Evolutionary conservation across 139 green algal genomes (phyloP).

Genomic region (Trebouxia sp.): DNA sequence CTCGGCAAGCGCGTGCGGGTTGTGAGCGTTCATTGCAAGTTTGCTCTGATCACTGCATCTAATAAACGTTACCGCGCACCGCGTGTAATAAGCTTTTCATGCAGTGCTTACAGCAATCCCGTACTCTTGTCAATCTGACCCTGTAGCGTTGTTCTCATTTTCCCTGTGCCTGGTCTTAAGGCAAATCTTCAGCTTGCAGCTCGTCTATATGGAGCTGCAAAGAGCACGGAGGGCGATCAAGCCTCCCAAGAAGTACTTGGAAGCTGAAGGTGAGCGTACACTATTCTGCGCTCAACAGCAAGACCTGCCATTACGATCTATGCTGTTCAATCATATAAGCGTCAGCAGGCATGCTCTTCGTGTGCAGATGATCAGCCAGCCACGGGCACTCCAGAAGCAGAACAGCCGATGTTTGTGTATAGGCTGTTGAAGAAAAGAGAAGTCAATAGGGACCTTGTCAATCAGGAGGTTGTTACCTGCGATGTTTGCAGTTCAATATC

Average conservation of each 20-base stretch:
- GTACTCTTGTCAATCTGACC: too few species aligned
- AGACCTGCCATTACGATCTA: background rate
- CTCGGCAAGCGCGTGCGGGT: too few species aligned
- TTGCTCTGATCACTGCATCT: too few species aligned
- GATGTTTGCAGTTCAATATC: too few species aligned
- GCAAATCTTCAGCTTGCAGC: background rate
- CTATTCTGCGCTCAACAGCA: background rate
- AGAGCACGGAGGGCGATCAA: constrained; percentile 12
- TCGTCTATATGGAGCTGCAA: background rate
- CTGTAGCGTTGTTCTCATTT: too few species aligned
- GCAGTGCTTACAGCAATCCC: too few species aligned
- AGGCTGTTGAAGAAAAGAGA: constrained; percentile 17
- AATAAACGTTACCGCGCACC: too few species aligned
- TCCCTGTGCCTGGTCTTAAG: background rate
- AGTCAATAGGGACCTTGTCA: background rate
- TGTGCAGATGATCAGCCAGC: background rate
- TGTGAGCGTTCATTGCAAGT: too few species aligned
- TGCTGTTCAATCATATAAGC: background rate
- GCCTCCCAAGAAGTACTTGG: constrained; percentile 17
- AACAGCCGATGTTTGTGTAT: constrained; percentile 3
- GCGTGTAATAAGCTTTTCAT: too few species aligned
- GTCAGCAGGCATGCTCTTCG: background rate
- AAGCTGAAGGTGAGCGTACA: constrained; percentile 3
- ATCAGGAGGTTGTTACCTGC: constrained; percentile 27
- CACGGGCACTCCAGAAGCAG: background rate